Conservation (phyloP, 495 filamentous ascomycete species). For the Staphylotrichum longicolle region DNA sequence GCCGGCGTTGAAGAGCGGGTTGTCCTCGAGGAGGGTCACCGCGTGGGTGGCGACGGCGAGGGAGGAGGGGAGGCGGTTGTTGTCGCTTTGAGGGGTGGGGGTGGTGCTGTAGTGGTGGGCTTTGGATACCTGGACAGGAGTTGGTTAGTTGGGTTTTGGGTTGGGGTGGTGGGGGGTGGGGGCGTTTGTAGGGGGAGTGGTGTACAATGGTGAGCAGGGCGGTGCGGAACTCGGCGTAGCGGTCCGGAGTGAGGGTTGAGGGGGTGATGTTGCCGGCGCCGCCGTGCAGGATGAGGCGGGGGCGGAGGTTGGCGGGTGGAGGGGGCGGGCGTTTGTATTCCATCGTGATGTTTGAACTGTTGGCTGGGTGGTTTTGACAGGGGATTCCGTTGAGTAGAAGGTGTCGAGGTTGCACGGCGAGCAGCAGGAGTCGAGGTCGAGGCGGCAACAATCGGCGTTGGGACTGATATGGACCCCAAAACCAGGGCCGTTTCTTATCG, state of each 20-base stretch:
- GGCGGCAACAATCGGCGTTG: background rate
- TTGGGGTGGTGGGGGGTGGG: background rate
- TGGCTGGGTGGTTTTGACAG: no score
- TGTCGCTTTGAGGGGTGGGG: constrained; percentile 2
- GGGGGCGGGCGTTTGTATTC: constrained; percentile 32
- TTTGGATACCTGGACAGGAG: constrained; percentile 31
- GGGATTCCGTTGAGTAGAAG: no score
- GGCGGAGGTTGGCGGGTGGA: constrained; percentile 38
- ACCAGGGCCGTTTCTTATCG: no score
- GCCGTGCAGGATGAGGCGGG: constrained; percentile 81
- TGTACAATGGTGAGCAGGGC: constrained; percentile 62
- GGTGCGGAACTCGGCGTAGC: constrained; percentile 58
- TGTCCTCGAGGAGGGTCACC: constrained; percentile 73
- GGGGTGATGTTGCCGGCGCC: constrained; percentile 80
- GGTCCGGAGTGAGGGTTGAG: constrained; percentile 58
- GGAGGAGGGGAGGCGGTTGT: constrained; percentile 44
- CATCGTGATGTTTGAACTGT: constrained; percentile 18
- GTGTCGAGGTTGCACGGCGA: background rate
- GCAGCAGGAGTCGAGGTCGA: background rate
- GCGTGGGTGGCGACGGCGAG: constrained; percentile 74
- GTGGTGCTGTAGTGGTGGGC: constrained; percentile 46
- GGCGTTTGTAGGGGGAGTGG: background rate
- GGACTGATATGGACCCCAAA: background rate
- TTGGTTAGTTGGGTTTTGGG: constrained; percentile 16
- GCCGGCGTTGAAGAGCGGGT: constrained; percentile 81